These are phyloP conservation scores for Malassezia caprae DNA, from an alignment of 1,284 basidiomycete species.

Conservation along the genomic window DNA sequence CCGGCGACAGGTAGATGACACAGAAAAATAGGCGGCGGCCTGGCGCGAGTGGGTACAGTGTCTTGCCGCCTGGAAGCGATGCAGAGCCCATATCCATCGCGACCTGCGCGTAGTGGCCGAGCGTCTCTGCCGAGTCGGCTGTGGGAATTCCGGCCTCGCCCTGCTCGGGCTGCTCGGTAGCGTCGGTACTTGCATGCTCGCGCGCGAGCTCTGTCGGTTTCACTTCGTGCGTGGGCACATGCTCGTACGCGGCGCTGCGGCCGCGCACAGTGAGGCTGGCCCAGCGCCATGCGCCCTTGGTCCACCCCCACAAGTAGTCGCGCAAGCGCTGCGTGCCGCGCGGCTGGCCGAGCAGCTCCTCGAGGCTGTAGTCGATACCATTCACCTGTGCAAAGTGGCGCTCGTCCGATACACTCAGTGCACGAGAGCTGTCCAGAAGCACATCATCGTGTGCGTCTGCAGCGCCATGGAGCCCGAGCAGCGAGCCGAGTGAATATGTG, in stretches of 20 bases:
- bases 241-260: neutral
- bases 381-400: conserved; percentile 90
- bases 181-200: neutral
- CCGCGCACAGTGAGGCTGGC: conserved; percentile 12
- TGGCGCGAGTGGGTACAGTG: conserved; percentile 21
- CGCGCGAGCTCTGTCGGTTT: conserved; percentile 16
- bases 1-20: conserved; percentile 94
- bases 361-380: conserved; percentile 86
- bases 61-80: conserved; percentile 38
- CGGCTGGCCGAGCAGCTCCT: conserved; percentile 55
- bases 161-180: conserved; percentile 18
- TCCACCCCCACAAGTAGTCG: conserved; percentile 19
- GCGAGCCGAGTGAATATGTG: conserved; percentile 85
- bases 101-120: conserved; percentile 42
- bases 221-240: conserved; percentile 10
- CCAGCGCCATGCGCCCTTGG: conserved; percentile 17
- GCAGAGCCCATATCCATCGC: conserved; percentile 43
- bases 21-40: conserved; percentile 80
- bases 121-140: conserved; percentile 42
- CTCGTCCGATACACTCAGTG: conserved; percentile 61
- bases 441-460: conserved; percentile 29
- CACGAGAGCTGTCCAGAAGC: conserved; percentile 38
- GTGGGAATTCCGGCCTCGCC: conserved; percentile 44
- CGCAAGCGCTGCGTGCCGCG: conserved; percentile 9
- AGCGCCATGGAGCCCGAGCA: conserved; percentile 52